Base-by-base conservation (phyloP, 192 early-diverging fungal species). In the Entomortierella lignicola region DNA sequence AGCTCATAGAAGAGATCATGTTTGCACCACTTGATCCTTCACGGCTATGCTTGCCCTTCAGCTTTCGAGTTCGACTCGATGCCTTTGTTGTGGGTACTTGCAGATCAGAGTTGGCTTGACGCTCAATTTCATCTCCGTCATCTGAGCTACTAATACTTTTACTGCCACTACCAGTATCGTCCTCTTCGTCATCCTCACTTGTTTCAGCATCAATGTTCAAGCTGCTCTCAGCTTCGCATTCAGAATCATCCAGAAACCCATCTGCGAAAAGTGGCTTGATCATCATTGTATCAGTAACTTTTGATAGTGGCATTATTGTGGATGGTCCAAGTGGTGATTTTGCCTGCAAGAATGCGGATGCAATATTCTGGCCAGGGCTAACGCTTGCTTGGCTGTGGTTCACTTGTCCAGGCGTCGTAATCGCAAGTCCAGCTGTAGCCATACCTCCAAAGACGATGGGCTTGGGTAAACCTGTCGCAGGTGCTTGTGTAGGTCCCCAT, bases 261-360 rank as follows among this genome's bases (percentile, higher is more conserved):
- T 85, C 82, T 2, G 84, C 71, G 32, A 88, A 88, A 31, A 88
- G 48, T 8, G 88, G 89, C 57, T 84, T 84, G 18, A 89, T 81
- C 47, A 81, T 77, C 54, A 89, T 82, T 12, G 63, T 62, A n/a
- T 77, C 70, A 26, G 85, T 87, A 11, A 69, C 71, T 15, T 59
- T 66, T 17, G 66, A 44, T 15, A 81, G 42, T 7, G 72, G 69
- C 0, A 72, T 60, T 8, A 34, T 39, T 34, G 30, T 42, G 32
- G 20, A 29, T 21, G 41, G 34, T 21, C 47, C 54, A 32, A 57
- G 26, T 30, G 25, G 31, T 29, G 69, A 27, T 52, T 57, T 37
- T 23, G 48, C 20, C 1, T 57, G 37, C 6, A 39, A 42, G 6
- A 30, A 2, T 25, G 54, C 27, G 25, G 52, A 55, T 2, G 48